Evolutionary conservation across 805 yeast species (phyloP).

Genomic region (Metschnikowia similis): DNA sequence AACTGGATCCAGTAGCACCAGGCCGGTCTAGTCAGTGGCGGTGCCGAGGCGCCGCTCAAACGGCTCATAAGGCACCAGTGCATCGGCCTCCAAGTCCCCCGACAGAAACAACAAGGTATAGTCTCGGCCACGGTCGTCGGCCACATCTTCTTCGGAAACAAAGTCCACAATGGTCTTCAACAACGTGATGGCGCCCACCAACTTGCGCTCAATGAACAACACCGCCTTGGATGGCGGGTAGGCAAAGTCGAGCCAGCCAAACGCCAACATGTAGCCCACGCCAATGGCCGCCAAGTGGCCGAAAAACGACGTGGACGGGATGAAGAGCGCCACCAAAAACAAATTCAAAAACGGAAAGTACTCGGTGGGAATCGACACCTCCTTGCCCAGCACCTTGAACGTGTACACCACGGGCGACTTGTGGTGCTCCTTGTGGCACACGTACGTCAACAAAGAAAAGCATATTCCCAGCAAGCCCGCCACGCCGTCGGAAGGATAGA

Average conservation of each 20-base stretch:
- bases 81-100: slow-evolving; percentile 21
- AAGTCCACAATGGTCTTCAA: slow-evolving; percentile 54
- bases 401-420: slow-evolving; percentile 37
- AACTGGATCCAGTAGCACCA: too few relatives aligned
- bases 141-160: slow-evolving; percentile 58
- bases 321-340: slow-evolving; percentile 44
- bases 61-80: slow-evolving; percentile 7
- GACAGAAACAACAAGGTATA: slow-evolving; percentile 25
- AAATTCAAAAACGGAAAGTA: slow-evolving; percentile 52
- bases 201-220: slow-evolving; percentile 57
- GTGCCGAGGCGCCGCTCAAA: slow-evolving; percentile 16
- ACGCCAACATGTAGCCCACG: slow-evolving; percentile 61
- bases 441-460: slow-evolving; percentile 62
- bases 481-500: slow-evolving; percentile 51
- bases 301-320: slow-evolving; percentile 66
- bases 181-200: slow-evolving; percentile 45
- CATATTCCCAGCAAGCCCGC: slow-evolving; percentile 74
- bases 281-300: slow-evolving; percentile 69
- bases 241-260: slow-evolving; percentile 52
- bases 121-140: slow-evolving; percentile 36
- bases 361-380: slow-evolving; percentile 53
- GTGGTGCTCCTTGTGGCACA: slow-evolving; percentile 44
- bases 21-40: background rate
- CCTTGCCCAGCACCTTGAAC: slow-evolving; percentile 29
- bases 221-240: slow-evolving; percentile 66